A percentile compares a stretch with the other conserved stretches of the same genome.
Conservation (phyloP, 176 grass and related monocot species). For the Musa troglodytarum region DNA sequence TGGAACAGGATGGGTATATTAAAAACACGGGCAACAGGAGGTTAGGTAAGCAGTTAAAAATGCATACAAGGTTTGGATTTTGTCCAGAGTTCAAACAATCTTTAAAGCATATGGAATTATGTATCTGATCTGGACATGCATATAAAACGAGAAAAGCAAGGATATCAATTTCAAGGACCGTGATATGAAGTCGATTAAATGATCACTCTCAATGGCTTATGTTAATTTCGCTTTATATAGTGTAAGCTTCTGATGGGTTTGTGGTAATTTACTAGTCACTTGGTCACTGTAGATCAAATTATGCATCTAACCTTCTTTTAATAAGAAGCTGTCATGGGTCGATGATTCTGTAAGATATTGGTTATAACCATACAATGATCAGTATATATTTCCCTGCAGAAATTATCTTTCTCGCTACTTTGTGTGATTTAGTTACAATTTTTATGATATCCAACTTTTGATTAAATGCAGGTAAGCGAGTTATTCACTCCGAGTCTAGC, state of each 20-base stretch:
- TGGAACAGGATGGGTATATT: constrained; percentile 84
- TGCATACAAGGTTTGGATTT: not conserved
- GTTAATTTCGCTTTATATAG: not conserved
- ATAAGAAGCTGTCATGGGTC: too few relatives aligned
- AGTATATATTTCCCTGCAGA: not conserved
- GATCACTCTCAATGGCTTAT: not conserved
- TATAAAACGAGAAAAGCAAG: too few relatives aligned
- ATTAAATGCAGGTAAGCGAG: constrained; percentile 54
- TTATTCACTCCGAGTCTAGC: constrained; percentile 70
- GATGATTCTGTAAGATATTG: too few relatives aligned
- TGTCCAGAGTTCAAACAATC: not conserved
- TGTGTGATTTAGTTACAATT: not conserved
- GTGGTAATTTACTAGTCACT: too few relatives aligned
- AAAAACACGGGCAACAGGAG: constrained; percentile 74
- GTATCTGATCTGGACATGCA: too few relatives aligned
- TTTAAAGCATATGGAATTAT: not conserved
- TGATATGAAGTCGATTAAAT: too few relatives aligned
- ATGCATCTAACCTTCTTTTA: too few relatives aligned
- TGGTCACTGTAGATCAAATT: too few relatives aligned
- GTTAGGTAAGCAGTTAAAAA: constrained; percentile 55
- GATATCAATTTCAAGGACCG: too few relatives aligned
- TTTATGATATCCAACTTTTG: not conserved
- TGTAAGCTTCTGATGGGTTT: too few relatives aligned
- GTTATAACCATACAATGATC: not conserved
- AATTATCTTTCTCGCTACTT: too few relatives aligned